Evolutionary conservation across 352 stramenopile species (phyloP).

Genomic region (Phytopythium aichiense): DNA sequence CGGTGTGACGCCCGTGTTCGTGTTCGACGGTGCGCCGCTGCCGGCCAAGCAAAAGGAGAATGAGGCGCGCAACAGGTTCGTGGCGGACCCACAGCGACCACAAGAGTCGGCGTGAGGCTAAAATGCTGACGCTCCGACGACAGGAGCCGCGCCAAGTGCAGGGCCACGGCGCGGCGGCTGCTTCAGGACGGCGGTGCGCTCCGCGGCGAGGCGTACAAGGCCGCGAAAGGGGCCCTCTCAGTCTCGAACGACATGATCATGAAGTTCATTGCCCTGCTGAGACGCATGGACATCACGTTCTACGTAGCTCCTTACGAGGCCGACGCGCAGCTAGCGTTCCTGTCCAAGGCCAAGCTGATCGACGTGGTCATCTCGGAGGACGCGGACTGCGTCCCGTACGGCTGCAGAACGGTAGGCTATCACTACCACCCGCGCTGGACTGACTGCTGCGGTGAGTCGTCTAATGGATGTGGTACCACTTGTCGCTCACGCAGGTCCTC

Average conservation of each 20-base stretch:
- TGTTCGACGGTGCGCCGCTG: slow-evolving; percentile 93
- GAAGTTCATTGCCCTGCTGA: slow-evolving; percentile 57
- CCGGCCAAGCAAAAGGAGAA: slow-evolving; percentile 84
- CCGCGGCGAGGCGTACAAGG: slow-evolving; percentile 15
- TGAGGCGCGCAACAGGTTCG: slow-evolving; percentile 36
- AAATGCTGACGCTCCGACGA: not conserved
- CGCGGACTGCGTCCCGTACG: slow-evolving; percentile 94
- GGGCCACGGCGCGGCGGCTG: slow-evolving; percentile 32
- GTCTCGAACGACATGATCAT: slow-evolving; percentile 79
- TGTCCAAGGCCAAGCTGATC: slow-evolving; percentile 83
- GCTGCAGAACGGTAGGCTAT: slow-evolving; percentile 61
- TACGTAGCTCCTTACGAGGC: slow-evolving; percentile 97
- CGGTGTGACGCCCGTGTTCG: slow-evolving; percentile 84
- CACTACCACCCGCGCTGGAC: not conserved
- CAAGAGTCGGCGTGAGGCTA: too few relatives aligned
- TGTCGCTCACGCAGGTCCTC: slow-evolving; percentile 50
- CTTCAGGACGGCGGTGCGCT: slow-evolving; percentile 19
- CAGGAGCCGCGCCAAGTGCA: slow-evolving; percentile 37
- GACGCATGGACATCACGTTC: slow-evolving; percentile 80
- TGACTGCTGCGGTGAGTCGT: not conserved
- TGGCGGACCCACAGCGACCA: not conserved
- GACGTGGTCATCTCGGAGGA: slow-evolving; percentile 97
- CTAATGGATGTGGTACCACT: not conserved
- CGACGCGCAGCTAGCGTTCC: slow-evolving; percentile 95
- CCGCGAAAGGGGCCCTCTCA: slow-evolving; percentile 47